Percentiles rank a stretch among this genome's conserved stretches.
These are phyloP conservation scores for Ensete glaucum DNA, from an alignment of 176 grass and related monocot species.

Conservation along the genomic window DNA sequence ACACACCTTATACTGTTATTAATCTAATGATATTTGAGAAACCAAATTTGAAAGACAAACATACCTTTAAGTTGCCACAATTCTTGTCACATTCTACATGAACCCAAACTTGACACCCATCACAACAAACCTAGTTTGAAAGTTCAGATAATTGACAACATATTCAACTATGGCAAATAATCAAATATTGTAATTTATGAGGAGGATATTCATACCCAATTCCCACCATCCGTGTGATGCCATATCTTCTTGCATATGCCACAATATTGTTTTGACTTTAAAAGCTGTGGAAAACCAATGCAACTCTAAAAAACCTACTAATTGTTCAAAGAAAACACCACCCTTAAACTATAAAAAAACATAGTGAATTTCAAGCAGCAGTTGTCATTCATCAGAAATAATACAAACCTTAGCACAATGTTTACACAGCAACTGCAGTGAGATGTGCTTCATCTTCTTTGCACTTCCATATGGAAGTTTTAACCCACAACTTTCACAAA, in stretches of 20 bases:
- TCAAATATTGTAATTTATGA: constrained; percentile 10
- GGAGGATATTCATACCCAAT: constrained; percentile 57
- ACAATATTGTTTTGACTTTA: constrained; percentile 84
- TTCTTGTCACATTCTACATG: constrained; percentile 74
- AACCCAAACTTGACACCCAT: constrained; percentile 91
- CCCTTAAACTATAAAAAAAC: neutral
- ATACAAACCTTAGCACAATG: constrained; percentile 57
- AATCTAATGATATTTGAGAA: constrained; percentile 2
- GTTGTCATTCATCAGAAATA: neutral
- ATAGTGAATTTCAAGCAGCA: neutral
- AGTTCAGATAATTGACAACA: neutral
- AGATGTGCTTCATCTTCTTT: constrained; percentile 48
- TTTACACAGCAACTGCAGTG: constrained; percentile 44
- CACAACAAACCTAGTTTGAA: constrained; percentile 64
- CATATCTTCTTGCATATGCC: constrained; percentile 97
- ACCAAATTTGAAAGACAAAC: constrained; percentile 16
- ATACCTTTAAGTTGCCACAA: constrained; percentile 63
- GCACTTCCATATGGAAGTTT: constrained; percentile 36
- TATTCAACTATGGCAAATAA: neutral
- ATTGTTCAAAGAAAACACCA: neutral
- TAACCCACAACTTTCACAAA: constrained; percentile 55
- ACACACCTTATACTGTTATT: constrained; percentile 1
- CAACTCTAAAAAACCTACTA: neutral
- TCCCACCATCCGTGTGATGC: constrained; percentile 89
- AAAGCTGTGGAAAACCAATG: constrained; percentile 42